phyloP scores from a whole-genome alignment of 2,329 filamentous ascomycete species.

The Xylaria polymorpha region DNA sequence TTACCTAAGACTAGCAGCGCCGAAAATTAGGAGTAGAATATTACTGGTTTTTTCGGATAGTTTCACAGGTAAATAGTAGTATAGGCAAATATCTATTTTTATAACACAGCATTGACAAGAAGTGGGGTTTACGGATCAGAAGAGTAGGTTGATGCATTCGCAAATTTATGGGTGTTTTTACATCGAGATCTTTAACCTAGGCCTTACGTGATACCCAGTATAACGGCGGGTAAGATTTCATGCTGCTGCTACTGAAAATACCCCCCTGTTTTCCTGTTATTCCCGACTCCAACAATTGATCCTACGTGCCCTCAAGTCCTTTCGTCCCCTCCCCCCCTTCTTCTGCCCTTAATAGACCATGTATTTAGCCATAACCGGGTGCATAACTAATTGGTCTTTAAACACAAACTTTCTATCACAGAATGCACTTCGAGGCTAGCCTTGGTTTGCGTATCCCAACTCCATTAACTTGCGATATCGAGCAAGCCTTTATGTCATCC shows the following conservation, averaged over 20 bases:
- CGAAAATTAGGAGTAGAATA: neutral
- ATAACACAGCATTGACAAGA: neutral
- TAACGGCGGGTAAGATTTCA: neutral
- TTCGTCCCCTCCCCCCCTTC: neutral
- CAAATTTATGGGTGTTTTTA: neutral
- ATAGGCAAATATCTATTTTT: neutral
- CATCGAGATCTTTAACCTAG: neutral
- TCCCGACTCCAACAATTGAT: neutral
- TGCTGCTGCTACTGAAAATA: neutral
- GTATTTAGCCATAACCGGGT: neutral
- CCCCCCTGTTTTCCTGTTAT: neutral
- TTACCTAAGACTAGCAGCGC: neutral
- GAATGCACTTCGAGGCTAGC: neutral
- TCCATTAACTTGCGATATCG: slow-evolving; percentile 6
- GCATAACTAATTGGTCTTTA: neutral
- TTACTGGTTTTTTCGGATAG: neutral
- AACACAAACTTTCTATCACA: neutral
- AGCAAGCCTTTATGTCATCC: neutral
- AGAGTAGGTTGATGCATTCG: neutral
- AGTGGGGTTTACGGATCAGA: neutral
- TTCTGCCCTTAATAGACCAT: neutral
- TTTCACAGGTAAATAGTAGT: neutral
- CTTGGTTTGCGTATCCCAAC: neutral
- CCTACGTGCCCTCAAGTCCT: neutral
- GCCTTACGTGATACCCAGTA: slow-evolving; percentile 23